Percentiles rank a stretch among this genome's conserved stretches.
Evolutionary conservation across 1,139 yeast species (phyloP).

Genomic region (Taphrina deformans): DNA sequence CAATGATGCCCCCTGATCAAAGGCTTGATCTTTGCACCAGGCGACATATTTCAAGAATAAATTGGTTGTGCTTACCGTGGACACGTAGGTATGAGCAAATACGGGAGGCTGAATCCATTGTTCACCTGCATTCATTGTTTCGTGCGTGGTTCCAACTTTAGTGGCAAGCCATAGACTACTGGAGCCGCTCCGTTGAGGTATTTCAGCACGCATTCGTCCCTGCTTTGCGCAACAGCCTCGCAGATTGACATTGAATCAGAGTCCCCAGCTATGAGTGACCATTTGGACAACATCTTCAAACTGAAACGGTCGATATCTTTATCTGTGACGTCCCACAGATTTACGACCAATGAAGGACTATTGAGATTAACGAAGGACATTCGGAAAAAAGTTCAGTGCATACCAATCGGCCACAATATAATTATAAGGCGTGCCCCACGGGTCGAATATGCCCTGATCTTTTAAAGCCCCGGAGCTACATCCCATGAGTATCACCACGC

Average conservation of each 20-base stretch:
- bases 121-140: too few relatives aligned
- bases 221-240: slow-evolving; percentile 58
- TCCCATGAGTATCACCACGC: slow-evolving; percentile 80
- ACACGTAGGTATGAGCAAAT: too few relatives aligned
- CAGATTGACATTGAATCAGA: slow-evolving; percentile 45
- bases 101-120: too few relatives aligned
- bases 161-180: slow-evolving; percentile 73
- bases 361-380: not conserved
- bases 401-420: slow-evolving; percentile 72
- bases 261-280: slow-evolving; percentile 55
- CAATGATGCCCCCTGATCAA: too few relatives aligned
- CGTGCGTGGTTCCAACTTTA: slow-evolving; percentile 9
- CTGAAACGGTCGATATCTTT: slow-evolving; percentile 87
- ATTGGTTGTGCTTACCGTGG: too few relatives aligned
- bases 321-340: slow-evolving; percentile 96
- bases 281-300: slow-evolving; percentile 35
- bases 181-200: slow-evolving; percentile 82
- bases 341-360: slow-evolving; percentile 72
- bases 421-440: slow-evolving; percentile 73
- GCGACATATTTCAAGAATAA: too few relatives aligned
- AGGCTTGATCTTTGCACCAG: too few relatives aligned
- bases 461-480: slow-evolving; percentile 79
- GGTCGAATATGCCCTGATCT: slow-evolving; percentile 62
- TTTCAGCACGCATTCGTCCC: slow-evolving; percentile 63
- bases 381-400: not conserved